These are phyloP conservation scores for Yarrowia porcina DNA, from an alignment of 805 yeast genomes.

Conservation along the genomic window DNA sequence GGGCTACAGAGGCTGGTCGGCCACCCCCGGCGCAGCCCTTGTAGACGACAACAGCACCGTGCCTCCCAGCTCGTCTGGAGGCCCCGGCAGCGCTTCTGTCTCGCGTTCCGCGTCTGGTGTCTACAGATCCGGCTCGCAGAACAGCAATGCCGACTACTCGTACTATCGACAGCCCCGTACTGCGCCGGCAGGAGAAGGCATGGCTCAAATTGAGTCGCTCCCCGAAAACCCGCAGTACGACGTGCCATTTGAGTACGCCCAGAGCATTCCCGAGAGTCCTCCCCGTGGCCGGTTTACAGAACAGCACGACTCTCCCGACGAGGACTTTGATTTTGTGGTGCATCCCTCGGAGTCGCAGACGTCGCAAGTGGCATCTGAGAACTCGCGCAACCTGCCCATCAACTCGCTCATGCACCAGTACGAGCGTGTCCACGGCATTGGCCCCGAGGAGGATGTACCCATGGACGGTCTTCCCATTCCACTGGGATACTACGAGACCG, in stretches of 20 bases:
- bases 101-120: conserved; percentile 11
- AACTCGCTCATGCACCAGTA: conserved; percentile 27
- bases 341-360: conserved; percentile 7
- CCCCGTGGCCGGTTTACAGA: conserved; percentile 9
- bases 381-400: conserved; percentile 21
- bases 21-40: conserved; percentile 1
- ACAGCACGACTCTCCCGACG: conserved; percentile 14
- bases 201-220: neutral
- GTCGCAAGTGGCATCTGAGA: conserved; percentile 1
- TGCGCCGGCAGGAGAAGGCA: neutral
- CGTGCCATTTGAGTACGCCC: conserved; percentile 9
- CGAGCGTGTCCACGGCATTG: conserved; percentile 23
- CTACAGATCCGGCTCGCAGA: conserved; percentile 1
- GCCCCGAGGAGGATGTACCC: conserved; percentile 22
- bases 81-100: neutral
- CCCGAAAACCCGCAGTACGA: conserved; percentile 18
- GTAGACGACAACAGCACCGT: neutral
- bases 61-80: neutral
- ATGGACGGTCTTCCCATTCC: conserved; percentile 22
- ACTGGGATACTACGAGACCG: conserved; percentile 24
- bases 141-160: neutral
- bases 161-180: conserved; percentile 8
- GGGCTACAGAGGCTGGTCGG: conserved; percentile 23
- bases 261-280: conserved; percentile 4
- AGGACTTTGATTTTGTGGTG: conserved; percentile 4